Evolutionary conservation across 371 early-diverging fungal genomes (phyloP), one percentile per base, ranked within the genome.

Genomic region (Umbelopsis sp.): DNA sequence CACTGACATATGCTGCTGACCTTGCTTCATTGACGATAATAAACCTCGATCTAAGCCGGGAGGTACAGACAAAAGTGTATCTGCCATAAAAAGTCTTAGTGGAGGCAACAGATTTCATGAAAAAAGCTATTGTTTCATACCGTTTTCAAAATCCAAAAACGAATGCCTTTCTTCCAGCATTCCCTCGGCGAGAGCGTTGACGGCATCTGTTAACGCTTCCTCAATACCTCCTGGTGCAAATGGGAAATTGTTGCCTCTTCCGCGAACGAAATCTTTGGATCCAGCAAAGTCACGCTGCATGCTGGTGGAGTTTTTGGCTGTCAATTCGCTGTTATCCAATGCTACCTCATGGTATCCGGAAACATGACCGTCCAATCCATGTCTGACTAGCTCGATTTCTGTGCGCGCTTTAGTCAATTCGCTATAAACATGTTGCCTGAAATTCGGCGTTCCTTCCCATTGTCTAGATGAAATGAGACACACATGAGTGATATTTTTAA

Each of bases 221-320:
- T 88, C 86, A 53, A 87, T 51, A 69, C 89, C 78, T 68, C 96
- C 96, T 4, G 96, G 96, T 1, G 91, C 86, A 78, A 96, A 96
- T 1, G 94, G 96, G 52, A 91, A 83, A 53, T 89, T 85, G 9
- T 88, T 76, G 3, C 90, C 85, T 25, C 82, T 83, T 9, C 96
- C 95, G 9, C 92, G 85, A 1, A 93, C 94, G 71, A 92, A 94
- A 66, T 89, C 84, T 9, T 82, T 76, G 20, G 83, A 69, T 6
- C 80, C 80, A 4, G 87, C 87, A 48, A 92, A 89, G 4, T 89
- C 86, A 24, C 93, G 84, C 5, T 84, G 74, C 20, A 95, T 79
- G n/a, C 92, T 92, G 0, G 92, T 91, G 8, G 93, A 92, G 69
- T 92, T 92, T 46, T 84, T 87, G 16, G 91, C 84, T 0, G 86